These are phyloP conservation scores for Fusarium scirpi DNA, from an alignment of 2,329 filamentous ascomycete species.

Conservation along the genomic window DNA sequence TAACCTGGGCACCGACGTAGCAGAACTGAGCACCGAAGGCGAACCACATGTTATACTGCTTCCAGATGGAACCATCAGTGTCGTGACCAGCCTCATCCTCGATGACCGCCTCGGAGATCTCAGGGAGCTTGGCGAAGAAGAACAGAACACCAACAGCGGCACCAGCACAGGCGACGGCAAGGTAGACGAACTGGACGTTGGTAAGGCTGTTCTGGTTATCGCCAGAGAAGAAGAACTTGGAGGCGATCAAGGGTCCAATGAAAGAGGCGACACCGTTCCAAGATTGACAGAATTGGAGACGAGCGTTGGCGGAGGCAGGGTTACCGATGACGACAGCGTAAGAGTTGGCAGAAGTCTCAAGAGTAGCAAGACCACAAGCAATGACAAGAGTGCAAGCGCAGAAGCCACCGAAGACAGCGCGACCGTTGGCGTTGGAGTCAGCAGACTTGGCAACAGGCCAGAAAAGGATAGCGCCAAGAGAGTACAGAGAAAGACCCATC, in stretches of 20 bases:
- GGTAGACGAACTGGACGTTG: slow-evolving; percentile 82
- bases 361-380: slow-evolving; percentile 76
- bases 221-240: slow-evolving; percentile 77
- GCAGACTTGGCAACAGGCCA: slow-evolving; percentile 68
- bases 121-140: slow-evolving; percentile 76
- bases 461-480: slow-evolving; percentile 66
- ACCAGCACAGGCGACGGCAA: slow-evolving; percentile 78
- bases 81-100: slow-evolving; percentile 60
- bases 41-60: slow-evolving; percentile 81
- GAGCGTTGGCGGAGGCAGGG: slow-evolving; percentile 10
- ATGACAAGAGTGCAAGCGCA: slow-evolving; percentile 79
- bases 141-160: slow-evolving; percentile 72
- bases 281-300: slow-evolving; percentile 73
- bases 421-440: slow-evolving; percentile 34
- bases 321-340: slow-evolving; percentile 67
- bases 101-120: slow-evolving; percentile 68
- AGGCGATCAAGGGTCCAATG: slow-evolving; percentile 77
- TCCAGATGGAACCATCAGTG: slow-evolving; percentile 71
- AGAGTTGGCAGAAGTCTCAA: slow-evolving; percentile 83
- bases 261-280: slow-evolving; percentile 82
- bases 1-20: slow-evolving; percentile 80
- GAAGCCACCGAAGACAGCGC: slow-evolving; percentile 75
- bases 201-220: slow-evolving; percentile 67
- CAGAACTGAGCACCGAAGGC: slow-evolving; percentile 81
- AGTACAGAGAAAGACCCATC: slow-evolving; percentile 74